A percentile compares a stretch with the other conserved stretches of the same genome.
These are phyloP conservation scores for Metarhizium anisopliae DNA, from an alignment of 2,329 filamentous ascomycete species.

Conservation along the genomic window DNA sequence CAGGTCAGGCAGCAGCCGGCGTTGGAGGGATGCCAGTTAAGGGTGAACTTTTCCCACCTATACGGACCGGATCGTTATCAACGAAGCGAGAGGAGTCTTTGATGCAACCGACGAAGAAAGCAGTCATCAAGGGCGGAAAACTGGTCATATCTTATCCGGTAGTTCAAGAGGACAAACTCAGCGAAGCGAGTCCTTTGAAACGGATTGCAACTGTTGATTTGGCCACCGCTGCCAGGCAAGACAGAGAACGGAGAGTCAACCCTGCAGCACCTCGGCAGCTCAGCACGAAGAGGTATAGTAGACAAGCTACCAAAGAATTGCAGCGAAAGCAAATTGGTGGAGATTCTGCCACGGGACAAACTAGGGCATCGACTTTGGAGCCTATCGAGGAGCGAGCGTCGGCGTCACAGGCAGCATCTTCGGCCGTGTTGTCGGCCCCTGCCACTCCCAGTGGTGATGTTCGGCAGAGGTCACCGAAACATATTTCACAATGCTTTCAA, in stretches of 20 bases:
- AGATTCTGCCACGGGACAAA: background rate
- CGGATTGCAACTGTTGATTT: slow-evolving; percentile 42
- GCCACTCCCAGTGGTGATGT: slow-evolving; percentile 29
- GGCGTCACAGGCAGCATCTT: slow-evolving; percentile 12
- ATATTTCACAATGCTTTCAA: slow-evolving; percentile 12
- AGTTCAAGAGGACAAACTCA: slow-evolving; percentile 18
- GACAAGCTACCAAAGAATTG: slow-evolving; percentile 15
- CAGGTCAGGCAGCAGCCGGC: slow-evolving; percentile 24
- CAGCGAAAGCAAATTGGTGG: slow-evolving; percentile 29
- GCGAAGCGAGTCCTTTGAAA: slow-evolving; percentile 29
- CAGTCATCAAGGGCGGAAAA: slow-evolving; percentile 24
- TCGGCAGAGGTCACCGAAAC: slow-evolving; percentile 42
- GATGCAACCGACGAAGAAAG: slow-evolving; percentile 17
- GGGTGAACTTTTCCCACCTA: slow-evolving; percentile 33
- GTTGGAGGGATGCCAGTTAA: slow-evolving; percentile 30
- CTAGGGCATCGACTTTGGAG: slow-evolving; percentile 3
- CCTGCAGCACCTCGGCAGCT: slow-evolving; percentile 3
- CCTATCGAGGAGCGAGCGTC: slow-evolving; percentile 2
- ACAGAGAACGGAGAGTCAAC: slow-evolving; percentile 32
- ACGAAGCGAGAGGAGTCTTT: slow-evolving; percentile 8
- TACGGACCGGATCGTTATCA: slow-evolving; percentile 21
- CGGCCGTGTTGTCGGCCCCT: slow-evolving; percentile 29
- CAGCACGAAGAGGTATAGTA: background rate
- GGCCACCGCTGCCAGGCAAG: slow-evolving; percentile 36
- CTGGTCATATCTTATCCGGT: slow-evolving; percentile 42